Conservation (phyloP, 2,329 filamentous ascomycete genomes). For the Cladobotryum protrusum region DNA sequence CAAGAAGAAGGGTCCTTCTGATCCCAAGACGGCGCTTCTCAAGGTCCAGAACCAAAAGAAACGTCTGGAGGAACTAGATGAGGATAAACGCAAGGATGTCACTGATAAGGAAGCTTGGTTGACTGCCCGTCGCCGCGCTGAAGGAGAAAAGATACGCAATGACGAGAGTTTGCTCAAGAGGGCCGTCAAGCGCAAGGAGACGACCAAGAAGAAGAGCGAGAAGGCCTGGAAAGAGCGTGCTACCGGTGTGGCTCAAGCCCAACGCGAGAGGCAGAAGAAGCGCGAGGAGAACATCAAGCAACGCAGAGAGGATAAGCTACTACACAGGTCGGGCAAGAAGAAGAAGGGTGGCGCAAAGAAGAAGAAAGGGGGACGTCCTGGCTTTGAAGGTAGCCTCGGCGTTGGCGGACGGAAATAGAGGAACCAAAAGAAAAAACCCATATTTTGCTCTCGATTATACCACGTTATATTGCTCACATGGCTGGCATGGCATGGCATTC, state of each 20-base stretch:
- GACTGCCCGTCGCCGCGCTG: slow-evolving; percentile 78
- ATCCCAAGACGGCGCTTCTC: slow-evolving; percentile 78
- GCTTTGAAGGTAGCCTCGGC: slow-evolving; percentile 64
- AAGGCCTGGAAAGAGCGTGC: slow-evolving; percentile 75
- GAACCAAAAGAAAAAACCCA: slow-evolving; percentile 11
- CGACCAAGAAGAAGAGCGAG: slow-evolving; percentile 83
- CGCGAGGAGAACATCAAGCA: slow-evolving; percentile 71
- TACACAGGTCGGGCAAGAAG: slow-evolving; percentile 54
- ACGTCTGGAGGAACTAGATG: slow-evolving; percentile 67
- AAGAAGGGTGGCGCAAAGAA: slow-evolving; percentile 39
- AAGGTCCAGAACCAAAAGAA: slow-evolving; percentile 82
- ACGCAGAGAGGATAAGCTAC: slow-evolving; percentile 64
- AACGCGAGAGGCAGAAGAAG: slow-evolving; percentile 76
- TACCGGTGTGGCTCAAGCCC: slow-evolving; percentile 66
- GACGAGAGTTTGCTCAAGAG: slow-evolving; percentile 87
- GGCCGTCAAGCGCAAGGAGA: slow-evolving; percentile 88
- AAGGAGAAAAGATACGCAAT: slow-evolving; percentile 84
- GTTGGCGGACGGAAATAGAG: slow-evolving; percentile 46
- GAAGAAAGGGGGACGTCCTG: slow-evolving; percentile 51
- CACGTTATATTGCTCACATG: background rate
- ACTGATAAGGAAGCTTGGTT: slow-evolving; percentile 94
- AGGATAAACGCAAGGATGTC: slow-evolving; percentile 76
- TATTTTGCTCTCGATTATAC: background rate
- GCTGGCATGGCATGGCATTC: background rate
- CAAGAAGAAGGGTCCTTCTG: slow-evolving; percentile 76